Evolutionary conservation across 345 rosid genomes (phyloP).

Genomic region (Ceriops decandra): DNA sequence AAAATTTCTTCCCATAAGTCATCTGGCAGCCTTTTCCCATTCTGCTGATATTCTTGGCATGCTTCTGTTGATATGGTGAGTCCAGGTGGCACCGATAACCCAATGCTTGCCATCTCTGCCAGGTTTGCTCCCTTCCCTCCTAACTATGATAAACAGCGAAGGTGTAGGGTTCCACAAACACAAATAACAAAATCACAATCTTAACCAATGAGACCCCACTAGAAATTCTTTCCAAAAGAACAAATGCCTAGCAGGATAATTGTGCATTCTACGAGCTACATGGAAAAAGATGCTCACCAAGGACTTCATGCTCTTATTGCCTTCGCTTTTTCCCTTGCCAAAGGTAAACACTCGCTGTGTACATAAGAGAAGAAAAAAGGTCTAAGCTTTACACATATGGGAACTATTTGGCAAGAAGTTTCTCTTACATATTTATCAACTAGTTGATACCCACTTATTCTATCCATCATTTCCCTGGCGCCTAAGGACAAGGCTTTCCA

Average conservation of each 20-base stretch:
- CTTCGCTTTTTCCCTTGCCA: constrained; percentile 88
- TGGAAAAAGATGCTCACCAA: constrained; percentile 49
- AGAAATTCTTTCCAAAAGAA: not conserved
- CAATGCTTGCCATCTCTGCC: constrained; percentile 97
- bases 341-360: constrained; percentile 79
- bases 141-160: constrained; percentile 38
- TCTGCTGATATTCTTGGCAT: constrained; percentile 68
- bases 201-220: not conserved
- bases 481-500: too few species aligned
- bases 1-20: constrained; percentile 77
- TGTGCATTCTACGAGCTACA: not conserved
- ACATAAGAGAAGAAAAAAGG: not conserved
- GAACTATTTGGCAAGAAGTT: not conserved
- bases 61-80: constrained; percentile 94
- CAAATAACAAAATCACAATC: too few species aligned
- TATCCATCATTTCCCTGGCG: not conserved
- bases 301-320: constrained; percentile 93
- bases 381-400: not conserved
- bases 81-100: constrained; percentile 93
- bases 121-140: constrained; percentile 97
- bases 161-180: not conserved
- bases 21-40: constrained; percentile 59
- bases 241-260: not conserved
- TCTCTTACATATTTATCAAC: not conserved
- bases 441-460: not conserved